Evolutionary conservation across 768 basidiomycete genomes (phyloP), one percentile per base, ranked within the genome.

Genomic region (Bullera alba): DNA sequence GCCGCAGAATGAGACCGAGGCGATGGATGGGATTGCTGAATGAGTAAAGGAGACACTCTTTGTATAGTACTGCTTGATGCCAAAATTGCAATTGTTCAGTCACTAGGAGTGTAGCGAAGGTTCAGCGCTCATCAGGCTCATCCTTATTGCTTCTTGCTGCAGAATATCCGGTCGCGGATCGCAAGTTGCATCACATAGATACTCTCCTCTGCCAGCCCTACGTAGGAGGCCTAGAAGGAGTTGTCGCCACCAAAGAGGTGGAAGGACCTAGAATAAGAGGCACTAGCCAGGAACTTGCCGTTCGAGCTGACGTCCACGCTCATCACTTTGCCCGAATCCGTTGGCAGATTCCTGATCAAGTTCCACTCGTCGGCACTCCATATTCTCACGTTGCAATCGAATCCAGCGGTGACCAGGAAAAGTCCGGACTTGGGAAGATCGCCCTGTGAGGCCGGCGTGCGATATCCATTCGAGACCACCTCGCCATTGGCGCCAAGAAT

Each of bases 321-420:
- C 95, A 97, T 99, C 53, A 96, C 92, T 73, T 96, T 97, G n/a
- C 92, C 90, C 16, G 67, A 61, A 67, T 97, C 93, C 19, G 90
- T 92, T 45, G 89, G 83, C 51, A 99, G 77, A 37, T 86, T 86
- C 55, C 84, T 80, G 45, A 95, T 78, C 37, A 92, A 75, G 63
- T 89, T 90, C 95, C 95, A 99, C 65, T 99, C 95, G 69, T 97
- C 95, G 41, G 92, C 87, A 64, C 85, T 87, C 95, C 95, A 99
- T 48, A 99, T 65, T 71, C 95, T 91, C 67, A 99, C 87, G 50
- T 85, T 81, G 4, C 90, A 89, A 67, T 99, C 95, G 70, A 96
- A 97, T 3, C 95, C 92, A 3, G 87, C 77, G 58, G 87, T 89
- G 3, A 87, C 91, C 51, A 99, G 82, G 77, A 93, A 97, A 46